phyloP scores from a whole-genome alignment of 176 grass and related monocot species.

The Oryza australiensis region DNA sequence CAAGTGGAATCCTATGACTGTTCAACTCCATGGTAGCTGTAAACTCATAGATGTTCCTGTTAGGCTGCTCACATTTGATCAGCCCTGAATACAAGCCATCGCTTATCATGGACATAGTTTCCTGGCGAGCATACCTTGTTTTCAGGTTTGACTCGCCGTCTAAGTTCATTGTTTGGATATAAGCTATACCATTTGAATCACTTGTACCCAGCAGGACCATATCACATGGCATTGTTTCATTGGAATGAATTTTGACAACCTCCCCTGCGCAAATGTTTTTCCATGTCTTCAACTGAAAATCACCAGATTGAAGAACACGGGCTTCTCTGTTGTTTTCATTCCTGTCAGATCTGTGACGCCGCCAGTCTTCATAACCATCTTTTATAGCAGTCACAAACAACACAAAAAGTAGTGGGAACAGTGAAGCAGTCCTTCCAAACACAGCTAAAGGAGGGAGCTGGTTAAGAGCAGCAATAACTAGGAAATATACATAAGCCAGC shows the following conservation, averaged over 20 bases:
- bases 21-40: conserved; percentile 94
- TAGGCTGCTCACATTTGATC: conserved; percentile 94
- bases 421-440: conserved; percentile 95
- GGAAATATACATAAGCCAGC: conserved; percentile 94
- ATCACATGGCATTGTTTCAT: conserved; percentile 97
- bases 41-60: conserved; percentile 99
- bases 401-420: conserved; percentile 95
- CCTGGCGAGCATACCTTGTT: conserved; percentile 98
- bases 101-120: conserved; percentile 65
- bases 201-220: conserved; percentile 91
- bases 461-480: conserved; percentile 97
- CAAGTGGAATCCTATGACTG: conserved; percentile 77
- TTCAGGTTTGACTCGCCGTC: conserved; percentile 99
- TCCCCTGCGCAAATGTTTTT: conserved; percentile 94
- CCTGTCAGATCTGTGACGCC: conserved; percentile 89
- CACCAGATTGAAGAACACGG: conserved; percentile 77
- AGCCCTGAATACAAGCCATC: conserved; percentile 63
- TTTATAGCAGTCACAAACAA: conserved; percentile 98
- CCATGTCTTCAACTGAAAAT: conserved; percentile 89
- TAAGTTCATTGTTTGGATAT: conserved; percentile 99
- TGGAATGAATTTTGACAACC: conserved; percentile 84
- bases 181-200: conserved; percentile 97
- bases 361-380: conserved; percentile 99
- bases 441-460: conserved; percentile 98
- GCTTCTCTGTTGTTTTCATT: conserved; percentile 97